Base-by-base conservation (phyloP, 148 eudicot genomes). In the Polygonum maritimum region DNA sequence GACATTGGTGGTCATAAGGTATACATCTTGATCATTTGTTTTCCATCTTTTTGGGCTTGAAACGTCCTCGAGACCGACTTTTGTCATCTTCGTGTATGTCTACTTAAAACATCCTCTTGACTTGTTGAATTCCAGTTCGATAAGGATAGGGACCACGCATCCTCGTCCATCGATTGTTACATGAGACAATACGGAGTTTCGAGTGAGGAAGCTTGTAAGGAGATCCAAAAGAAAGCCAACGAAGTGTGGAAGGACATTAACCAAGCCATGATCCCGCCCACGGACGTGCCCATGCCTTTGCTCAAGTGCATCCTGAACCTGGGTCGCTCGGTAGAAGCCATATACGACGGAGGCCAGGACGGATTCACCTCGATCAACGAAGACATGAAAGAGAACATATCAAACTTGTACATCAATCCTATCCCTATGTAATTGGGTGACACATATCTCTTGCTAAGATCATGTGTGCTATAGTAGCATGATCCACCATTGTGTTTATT, bases 161-260 rank as follows among this genome's bases (percentile, higher is more conserved):
- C 76, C 0, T 77, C 83, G 18, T 67, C 78, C 6, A 69, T 77
- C 7, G 77, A 77, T 33, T 81, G 83, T 48, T 80, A 76, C 41
- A 80, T 80, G 83, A 77, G 41, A 47, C 57, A 76, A 9, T 26
- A 73, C 21, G 74, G 40, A 7, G 77, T 80, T 0, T 52, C 69
- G 2, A 63, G 69, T 21, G 69, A 80, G 15, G 11, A 74, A 54
- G 78, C 77, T 33, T 22, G n/a, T 40, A 51, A 52, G 19, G 78
- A 55, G 33, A 39, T 81, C 3, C 48, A 74, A 33, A 36, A 52
- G 26, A 26, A 52, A 54, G 78, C 58, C 1, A 49, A 67, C 7
- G 63, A 74, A 60, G 58, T 77, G n/a, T 77, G 83, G 83, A 81
- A 77, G 58, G 83, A 65, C 45, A 39, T 81, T 2, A 81, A 81